These are phyloP conservation scores for Yarrowia phangngaensis DNA, from an alignment of 805 yeast genomes.

Conservation along the genomic window DNA sequence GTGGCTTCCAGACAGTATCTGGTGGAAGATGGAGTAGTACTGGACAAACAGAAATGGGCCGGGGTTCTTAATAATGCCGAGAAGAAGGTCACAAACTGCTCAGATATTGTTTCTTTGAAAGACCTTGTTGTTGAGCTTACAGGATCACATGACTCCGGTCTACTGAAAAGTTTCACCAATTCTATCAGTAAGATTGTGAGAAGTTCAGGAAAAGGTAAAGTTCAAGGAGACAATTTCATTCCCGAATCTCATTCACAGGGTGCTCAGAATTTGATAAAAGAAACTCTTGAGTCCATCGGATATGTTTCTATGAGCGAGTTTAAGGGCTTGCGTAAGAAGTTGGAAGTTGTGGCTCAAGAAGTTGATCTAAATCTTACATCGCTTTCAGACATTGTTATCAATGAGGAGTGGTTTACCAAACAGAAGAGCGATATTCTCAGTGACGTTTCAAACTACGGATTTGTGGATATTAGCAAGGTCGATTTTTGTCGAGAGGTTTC, in stretches of 20 bases:
- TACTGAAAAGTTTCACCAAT: neutral
- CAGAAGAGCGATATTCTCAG: neutral
- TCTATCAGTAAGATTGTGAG: neutral
- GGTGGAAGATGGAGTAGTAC: slow-evolving; percentile 16
- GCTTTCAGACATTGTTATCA: slow-evolving; percentile 4
- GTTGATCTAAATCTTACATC: slow-evolving; percentile 3
- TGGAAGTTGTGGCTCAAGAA: slow-evolving; percentile 11
- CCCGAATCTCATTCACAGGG: slow-evolving; percentile 16
- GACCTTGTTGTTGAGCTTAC: neutral
- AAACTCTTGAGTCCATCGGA: neutral
- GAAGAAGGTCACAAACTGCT: neutral
- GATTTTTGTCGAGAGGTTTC: slow-evolving; percentile 11
- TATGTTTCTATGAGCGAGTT: neutral
- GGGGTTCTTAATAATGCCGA: neutral
- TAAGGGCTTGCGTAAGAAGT: slow-evolving; percentile 13
- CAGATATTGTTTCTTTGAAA: neutral
- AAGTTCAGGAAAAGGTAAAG: slow-evolving; percentile 1
- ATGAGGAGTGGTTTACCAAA: slow-evolving; percentile 6
- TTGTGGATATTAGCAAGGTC: slow-evolving; percentile 6
- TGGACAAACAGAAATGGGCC: slow-evolving; percentile 1
- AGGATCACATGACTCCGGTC: slow-evolving; percentile 3
- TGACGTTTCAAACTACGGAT: slow-evolving; percentile 1
- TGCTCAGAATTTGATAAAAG: slow-evolving; percentile 7
- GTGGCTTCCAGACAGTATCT: slow-evolving; percentile 3
- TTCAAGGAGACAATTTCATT: slow-evolving; percentile 7